Conservation (phyloP, 768 basidiomycete species). For the Hygrophorus russula region DNA sequence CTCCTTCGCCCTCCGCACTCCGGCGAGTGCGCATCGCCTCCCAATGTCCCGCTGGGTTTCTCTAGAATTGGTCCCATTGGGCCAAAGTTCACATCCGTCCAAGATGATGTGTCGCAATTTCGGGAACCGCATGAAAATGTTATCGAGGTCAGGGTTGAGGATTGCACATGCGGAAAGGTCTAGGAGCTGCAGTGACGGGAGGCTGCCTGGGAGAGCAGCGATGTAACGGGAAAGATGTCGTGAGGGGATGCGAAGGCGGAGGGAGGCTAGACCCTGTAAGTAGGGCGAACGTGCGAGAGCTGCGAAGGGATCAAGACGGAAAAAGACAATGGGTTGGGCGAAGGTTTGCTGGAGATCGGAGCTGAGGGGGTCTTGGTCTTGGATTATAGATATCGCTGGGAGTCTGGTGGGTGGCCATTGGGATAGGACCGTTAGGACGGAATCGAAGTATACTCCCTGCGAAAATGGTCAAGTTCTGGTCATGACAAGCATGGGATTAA, state of each 20-base stretch:
- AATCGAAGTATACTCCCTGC: conserved; percentile 80
- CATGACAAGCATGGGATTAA: neutral
- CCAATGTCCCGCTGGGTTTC: conserved; percentile 55
- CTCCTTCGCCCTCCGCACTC: conserved; percentile 50
- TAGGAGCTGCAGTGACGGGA: conserved; percentile 44
- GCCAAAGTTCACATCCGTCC: conserved; percentile 45
- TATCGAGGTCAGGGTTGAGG: conserved; percentile 40
- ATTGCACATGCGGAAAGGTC: conserved; percentile 70
- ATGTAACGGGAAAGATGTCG: conserved; percentile 39
- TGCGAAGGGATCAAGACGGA: conserved; percentile 45
- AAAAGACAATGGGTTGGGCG: conserved; percentile 87
- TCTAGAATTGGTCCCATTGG: conserved; percentile 38
- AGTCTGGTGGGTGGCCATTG: conserved; percentile 41
- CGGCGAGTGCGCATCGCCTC: conserved; percentile 46
- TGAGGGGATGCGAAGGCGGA: conserved; percentile 65
- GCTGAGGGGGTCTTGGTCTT: conserved; percentile 57
- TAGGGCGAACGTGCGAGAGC: conserved; percentile 31
- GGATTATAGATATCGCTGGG: conserved; percentile 26
- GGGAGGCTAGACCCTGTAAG: conserved; percentile 41
- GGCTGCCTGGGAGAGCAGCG: conserved; percentile 15
- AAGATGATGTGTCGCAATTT: conserved; percentile 54
- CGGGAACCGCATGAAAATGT: conserved; percentile 37
- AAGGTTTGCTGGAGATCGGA: conserved; percentile 30
- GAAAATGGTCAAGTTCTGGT: neutral
- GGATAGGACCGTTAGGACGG: conserved; percentile 48